Evolutionary conservation across 108 stramenopile genomes (phyloP).

Genomic region (Cyclostephanos invisitatus): DNA sequence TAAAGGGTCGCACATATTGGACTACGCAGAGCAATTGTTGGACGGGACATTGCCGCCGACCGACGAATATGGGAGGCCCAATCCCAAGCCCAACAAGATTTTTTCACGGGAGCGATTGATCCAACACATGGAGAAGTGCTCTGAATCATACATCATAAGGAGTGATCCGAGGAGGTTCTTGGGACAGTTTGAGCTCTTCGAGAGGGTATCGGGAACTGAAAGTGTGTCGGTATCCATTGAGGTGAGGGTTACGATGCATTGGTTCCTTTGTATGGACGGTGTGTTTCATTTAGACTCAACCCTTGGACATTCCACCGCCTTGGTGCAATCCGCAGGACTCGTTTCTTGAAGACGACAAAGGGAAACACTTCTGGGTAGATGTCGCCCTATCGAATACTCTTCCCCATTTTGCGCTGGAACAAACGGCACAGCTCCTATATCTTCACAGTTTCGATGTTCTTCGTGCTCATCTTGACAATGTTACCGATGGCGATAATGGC

Average conservation of each 20-base stretch:
- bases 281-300: conserved; percentile 34
- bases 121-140: conserved; percentile 82
- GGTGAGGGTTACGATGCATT: conserved; percentile 23
- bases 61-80: conserved; percentile 48
- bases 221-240: conserved; percentile 81
- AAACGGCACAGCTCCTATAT: conserved; percentile 79
- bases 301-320: conserved; percentile 24
- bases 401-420: conserved; percentile 85
- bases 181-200: conserved; percentile 78
- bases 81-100: conserved; percentile 46
- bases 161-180: conserved; percentile 81
- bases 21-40: conserved; percentile 67
- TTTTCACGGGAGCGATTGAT: conserved; percentile 62
- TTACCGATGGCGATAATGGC: conserved; percentile 91
- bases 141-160: conserved; percentile 62
- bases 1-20: conserved; percentile 56
- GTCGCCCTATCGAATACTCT: conserved; percentile 91
- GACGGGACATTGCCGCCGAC: conserved; percentile 41
- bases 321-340: conserved; percentile 29
- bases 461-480: conserved; percentile 90
- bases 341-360: conserved; percentile 49
- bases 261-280: conserved; percentile 16
- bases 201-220: conserved; percentile 84
- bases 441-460: conserved; percentile 86
- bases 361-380: conserved; percentile 84